phyloP scores from a whole-genome alignment of 164 flowering plant genomes.

The Vitis riparia region DNA sequence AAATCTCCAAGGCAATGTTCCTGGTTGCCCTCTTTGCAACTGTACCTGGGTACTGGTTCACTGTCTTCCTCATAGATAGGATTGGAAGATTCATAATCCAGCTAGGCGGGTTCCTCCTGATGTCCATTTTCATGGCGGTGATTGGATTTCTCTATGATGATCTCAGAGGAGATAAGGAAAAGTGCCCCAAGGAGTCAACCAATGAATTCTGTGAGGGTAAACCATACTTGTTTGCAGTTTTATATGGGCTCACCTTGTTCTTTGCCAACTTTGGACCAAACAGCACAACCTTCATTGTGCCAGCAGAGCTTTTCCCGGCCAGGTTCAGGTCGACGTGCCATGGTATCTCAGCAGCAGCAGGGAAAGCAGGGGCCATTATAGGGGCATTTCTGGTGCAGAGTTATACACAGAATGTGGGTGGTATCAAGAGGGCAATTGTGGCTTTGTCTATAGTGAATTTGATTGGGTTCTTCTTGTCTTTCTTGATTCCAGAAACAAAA shows the following conservation, averaged over 20 bases:
- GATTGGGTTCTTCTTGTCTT: slow-evolving; percentile 32
- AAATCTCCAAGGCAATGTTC: slow-evolving; percentile 36
- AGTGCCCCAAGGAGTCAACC: slow-evolving; percentile 2
- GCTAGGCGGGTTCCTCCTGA: slow-evolving; percentile 40
- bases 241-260: slow-evolving; percentile 48
- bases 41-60: slow-evolving; percentile 62
- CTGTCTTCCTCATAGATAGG: slow-evolving; percentile 39
- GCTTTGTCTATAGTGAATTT: slow-evolving; percentile 23
- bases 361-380: slow-evolving; percentile 46
- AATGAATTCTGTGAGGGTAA: slow-evolving; percentile 30
- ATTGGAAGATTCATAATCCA: slow-evolving; percentile 44
- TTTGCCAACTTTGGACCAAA: slow-evolving; percentile 64
- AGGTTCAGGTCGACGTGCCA: slow-evolving; percentile 58
- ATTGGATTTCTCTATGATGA: slow-evolving; percentile 29
- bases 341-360: slow-evolving; percentile 51
- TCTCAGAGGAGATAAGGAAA: slow-evolving; percentile 16
- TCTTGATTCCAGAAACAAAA: slow-evolving; percentile 41
- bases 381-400: slow-evolving; percentile 37
- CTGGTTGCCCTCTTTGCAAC: slow-evolving; percentile 41
- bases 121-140: slow-evolving; percentile 48
- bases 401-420: slow-evolving; percentile 9
- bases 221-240: slow-evolving; percentile 15
- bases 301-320: slow-evolving; percentile 56
- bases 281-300: slow-evolving; percentile 52
- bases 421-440: slow-evolving; percentile 19